Conservation (phyloP, 2,329 filamentous ascomycete species). For the Apiospora phragmitis region DNA sequence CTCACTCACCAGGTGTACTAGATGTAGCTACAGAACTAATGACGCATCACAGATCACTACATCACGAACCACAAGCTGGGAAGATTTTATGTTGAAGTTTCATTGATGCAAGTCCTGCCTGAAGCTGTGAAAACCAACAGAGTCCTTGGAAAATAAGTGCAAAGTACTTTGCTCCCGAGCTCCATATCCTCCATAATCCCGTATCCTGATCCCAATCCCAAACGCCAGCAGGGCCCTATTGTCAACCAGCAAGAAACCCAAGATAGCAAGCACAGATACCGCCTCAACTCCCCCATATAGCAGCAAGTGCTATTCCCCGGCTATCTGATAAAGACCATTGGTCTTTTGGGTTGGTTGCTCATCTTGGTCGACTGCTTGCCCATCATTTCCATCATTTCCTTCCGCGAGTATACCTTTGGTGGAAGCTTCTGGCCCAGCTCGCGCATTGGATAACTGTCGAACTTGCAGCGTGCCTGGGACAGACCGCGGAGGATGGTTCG, state of each 20-base stretch:
- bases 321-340: neutral
- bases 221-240: neutral
- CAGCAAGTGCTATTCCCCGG: neutral
- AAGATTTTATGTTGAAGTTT: neutral
- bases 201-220: neutral
- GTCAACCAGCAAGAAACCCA: neutral
- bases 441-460: neutral
- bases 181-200: neutral
- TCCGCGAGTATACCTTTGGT: neutral
- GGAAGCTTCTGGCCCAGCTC: neutral
- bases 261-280: neutral
- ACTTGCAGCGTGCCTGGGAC: neutral
- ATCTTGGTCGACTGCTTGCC: neutral
- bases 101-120: neutral
- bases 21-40: neutral
- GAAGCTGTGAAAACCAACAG: neutral
- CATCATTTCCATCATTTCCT: neutral
- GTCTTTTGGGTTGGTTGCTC: neutral
- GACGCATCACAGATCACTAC: neutral
- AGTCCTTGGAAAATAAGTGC: neutral
- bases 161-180: neutral
- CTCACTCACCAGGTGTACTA: neutral
- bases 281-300: neutral
- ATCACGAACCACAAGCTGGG: neutral
- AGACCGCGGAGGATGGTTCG: neutral